Conservation (phyloP, 2,329 filamentous ascomycete species). For the Leptographium procerum region DNA sequence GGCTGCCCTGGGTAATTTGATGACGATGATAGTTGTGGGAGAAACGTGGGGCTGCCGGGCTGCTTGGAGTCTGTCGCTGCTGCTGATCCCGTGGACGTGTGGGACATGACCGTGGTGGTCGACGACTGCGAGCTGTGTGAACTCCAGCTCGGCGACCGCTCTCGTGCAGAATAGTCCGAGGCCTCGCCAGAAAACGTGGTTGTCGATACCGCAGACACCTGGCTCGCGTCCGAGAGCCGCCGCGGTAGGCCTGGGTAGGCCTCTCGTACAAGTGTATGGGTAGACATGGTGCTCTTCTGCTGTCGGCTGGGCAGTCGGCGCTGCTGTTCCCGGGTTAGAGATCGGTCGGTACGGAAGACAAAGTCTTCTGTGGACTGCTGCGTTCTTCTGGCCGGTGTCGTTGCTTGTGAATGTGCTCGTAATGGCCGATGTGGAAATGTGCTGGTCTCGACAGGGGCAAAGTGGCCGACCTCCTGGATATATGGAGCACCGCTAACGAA, state of each 20-base stretch:
- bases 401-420: slow-evolving; percentile 4
- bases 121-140: slow-evolving; percentile 18
- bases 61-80: background rate
- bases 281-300: background rate
- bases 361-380: slow-evolving; percentile 16
- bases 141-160: slow-evolving; percentile 16
- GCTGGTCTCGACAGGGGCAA: slow-evolving; percentile 1
- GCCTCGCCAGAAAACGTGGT: slow-evolving; percentile 12
- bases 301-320: background rate
- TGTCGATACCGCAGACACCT: slow-evolving; percentile 17
- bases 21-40: too few relatives aligned
- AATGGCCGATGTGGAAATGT: background rate
- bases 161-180: slow-evolving; percentile 15
- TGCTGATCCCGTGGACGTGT: background rate
- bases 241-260: slow-evolving; percentile 2
- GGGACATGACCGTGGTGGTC: background rate
- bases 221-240: slow-evolving; percentile 17
- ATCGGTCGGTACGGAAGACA: slow-evolving; percentile 16
- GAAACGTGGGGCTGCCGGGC: too few relatives aligned
- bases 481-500: background rate
- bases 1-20: slow-evolving; percentile 8
- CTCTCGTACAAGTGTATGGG: background rate
- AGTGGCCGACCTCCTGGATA: background rate
- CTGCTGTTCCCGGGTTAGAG: slow-evolving; percentile 5
- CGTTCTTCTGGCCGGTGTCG: background rate